phyloP scores from a whole-genome alignment of 805 yeast genomes.

The Nakazawaea molendinolei region DNA sequence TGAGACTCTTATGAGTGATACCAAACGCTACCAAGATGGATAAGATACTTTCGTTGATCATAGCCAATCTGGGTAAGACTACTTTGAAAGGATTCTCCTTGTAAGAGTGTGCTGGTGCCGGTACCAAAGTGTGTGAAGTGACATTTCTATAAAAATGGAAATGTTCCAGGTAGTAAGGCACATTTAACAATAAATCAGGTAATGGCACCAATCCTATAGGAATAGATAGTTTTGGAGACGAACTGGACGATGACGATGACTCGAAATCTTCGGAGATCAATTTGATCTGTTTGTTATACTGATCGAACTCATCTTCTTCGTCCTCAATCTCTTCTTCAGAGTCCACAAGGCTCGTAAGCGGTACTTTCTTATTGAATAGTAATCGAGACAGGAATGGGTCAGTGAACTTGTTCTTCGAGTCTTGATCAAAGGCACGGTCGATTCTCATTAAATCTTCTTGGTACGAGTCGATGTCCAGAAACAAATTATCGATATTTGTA shows the following conservation, averaged over 20 bases:
- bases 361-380: not conserved
- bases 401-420: not conserved
- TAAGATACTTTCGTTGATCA: conserved; percentile 48
- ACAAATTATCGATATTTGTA: conserved; percentile 2
- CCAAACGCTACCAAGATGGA: conserved; percentile 50
- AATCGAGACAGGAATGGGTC: not conserved
- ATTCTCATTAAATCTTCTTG: conserved; percentile 9
- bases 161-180: conserved; percentile 53
- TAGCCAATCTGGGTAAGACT: conserved; percentile 62
- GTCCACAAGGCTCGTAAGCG: not conserved
- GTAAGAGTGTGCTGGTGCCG: conserved; percentile 52
- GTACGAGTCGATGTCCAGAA: conserved; percentile 8
- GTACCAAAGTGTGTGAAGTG: conserved; percentile 57
- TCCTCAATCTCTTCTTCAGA: conserved; percentile 9
- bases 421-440: conserved; percentile 4
- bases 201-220: conserved; percentile 37
- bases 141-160: conserved; percentile 58
- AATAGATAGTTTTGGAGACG: conserved; percentile 16
- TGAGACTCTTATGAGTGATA: conserved; percentile 29
- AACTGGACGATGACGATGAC: conserved; percentile 13
- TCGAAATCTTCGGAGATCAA: not conserved
- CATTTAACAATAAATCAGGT: conserved; percentile 54
- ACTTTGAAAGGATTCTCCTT: conserved; percentile 60
- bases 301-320: conserved; percentile 12
- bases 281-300: conserved; percentile 1